A percentile compares a stretch with the other conserved stretches of the same genome.
Conservation (phyloP, 75 land plant genomes). For the Cunninghamia lanceolata region DNA sequence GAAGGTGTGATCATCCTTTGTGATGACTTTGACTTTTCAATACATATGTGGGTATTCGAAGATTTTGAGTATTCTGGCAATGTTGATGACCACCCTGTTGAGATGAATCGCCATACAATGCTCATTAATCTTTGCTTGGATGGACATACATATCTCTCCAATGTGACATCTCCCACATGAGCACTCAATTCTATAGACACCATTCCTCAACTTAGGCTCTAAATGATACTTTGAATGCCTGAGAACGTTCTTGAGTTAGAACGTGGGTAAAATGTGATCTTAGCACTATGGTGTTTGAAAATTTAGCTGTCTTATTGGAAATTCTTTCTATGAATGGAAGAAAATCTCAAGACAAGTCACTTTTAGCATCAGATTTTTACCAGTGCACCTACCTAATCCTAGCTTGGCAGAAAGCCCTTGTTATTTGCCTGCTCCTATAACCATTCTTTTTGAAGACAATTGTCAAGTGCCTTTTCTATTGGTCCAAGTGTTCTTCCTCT, state of each 20-base stretch:
- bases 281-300: not conserved
- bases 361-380: no score
- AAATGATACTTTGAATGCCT: not conserved
- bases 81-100: not conserved
- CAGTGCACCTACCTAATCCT: not conserved
- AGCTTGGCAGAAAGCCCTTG: not conserved
- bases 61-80: not conserved
- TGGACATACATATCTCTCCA: not conserved
- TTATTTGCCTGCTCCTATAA: not conserved
- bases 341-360: no score
- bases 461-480: no score
- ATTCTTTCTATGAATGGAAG: not conserved
- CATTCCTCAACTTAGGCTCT: not conserved
- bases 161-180: not conserved
- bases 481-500: not conserved
- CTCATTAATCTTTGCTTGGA: not conserved
- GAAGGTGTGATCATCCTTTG: not conserved
- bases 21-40: not conserved
- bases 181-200: not conserved
- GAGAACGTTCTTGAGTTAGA: not conserved
- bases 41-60: not conserved
- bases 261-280: not conserved
- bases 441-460: not conserved
- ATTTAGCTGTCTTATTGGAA: not conserved
- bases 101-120: not conserved